Evolutionary conservation across 1,139 yeast genomes (phyloP).

Genomic region (Pichia sp.): DNA sequence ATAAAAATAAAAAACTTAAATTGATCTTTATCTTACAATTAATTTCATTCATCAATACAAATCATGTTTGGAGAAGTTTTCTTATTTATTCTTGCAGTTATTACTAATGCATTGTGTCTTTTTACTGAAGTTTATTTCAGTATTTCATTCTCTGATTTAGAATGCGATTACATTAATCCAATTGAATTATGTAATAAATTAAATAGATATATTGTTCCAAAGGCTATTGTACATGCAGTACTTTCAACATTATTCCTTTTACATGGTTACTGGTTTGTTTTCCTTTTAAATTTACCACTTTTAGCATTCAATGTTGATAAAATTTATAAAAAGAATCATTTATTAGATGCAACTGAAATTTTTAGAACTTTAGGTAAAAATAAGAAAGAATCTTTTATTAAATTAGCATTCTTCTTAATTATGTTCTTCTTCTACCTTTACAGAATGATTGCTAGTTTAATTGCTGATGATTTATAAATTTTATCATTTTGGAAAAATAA

Average conservation of each 20-base stretch:
- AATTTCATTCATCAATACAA: background rate
- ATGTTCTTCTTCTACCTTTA: conserved; percentile 94
- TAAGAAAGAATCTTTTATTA: conserved; percentile 85
- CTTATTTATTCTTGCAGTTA: conserved; percentile 78
- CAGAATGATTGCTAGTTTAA: conserved; percentile 94
- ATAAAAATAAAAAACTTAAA: too few species aligned
- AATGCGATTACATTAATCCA: conserved; percentile 93
- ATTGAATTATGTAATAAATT: conserved; percentile 92
- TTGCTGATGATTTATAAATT: conserved; percentile 48
- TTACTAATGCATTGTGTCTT: conserved; percentile 78
- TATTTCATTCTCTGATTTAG: conserved; percentile 87
- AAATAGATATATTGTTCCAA: conserved; percentile 86
- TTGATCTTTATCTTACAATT: too few species aligned
- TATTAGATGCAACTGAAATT: conserved; percentile 96
- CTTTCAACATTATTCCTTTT: conserved; percentile 66
- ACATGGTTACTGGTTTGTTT: conserved; percentile 91
- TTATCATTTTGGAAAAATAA: too few species aligned
- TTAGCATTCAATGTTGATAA: conserved; percentile 77
- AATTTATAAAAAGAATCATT: conserved; percentile 65
- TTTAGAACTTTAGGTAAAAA: conserved; percentile 90
- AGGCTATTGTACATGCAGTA: conserved; percentile 77
- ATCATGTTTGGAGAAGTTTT: conserved; percentile 33
- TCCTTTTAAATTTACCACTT: conserved; percentile 79
- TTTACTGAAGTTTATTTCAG: conserved; percentile 90
- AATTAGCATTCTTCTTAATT: conserved; percentile 83